Evolutionary conservation across 139 green algal species (phyloP).

Genomic region (Chlamydomonas eustigma): DNA sequence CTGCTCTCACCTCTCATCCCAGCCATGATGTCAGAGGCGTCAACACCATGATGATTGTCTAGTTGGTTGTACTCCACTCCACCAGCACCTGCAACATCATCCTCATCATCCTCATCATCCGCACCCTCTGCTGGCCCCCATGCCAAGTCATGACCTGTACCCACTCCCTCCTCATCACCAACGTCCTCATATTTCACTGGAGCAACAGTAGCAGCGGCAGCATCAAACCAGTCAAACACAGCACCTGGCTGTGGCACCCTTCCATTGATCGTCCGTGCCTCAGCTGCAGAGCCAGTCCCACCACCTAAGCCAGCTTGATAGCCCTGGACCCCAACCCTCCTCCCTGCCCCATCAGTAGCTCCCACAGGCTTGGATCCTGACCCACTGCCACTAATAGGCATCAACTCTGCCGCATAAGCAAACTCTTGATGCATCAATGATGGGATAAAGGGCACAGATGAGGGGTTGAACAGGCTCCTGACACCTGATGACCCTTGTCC

Average conservation of each 20-base stretch:
- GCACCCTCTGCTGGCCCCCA: too few relatives aligned
- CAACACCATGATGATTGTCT: background rate
- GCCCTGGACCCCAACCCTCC: background rate
- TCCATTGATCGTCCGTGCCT: too few relatives aligned
- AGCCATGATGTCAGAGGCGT: background rate
- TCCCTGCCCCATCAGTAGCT: background rate
- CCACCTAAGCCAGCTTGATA: background rate
- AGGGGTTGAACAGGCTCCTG: too few relatives aligned
- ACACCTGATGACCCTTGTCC: background rate
- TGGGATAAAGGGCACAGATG: too few relatives aligned
- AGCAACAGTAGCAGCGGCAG: conserved; percentile 27
- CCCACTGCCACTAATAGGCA: conserved; percentile 3
- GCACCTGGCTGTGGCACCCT: too few relatives aligned
- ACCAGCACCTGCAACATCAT: conserved; percentile 8
- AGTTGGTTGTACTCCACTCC: background rate
- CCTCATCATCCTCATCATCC: background rate
- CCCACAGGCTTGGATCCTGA: background rate
- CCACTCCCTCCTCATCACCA: background rate
- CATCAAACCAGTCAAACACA: conserved; percentile 36
- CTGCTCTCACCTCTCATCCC: conserved; percentile 15
- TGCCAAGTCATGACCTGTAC: too few relatives aligned
- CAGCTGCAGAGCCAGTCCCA: too few relatives aligned
- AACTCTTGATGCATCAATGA: conserved; percentile 32
- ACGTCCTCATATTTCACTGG: conserved; percentile 1
- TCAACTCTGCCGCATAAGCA: conserved; percentile 25